Evolutionary conservation across 148 eudicot species (phyloP), one percentile per base, ranked within the genome.

Genomic region (Silene uniflora): DNA sequence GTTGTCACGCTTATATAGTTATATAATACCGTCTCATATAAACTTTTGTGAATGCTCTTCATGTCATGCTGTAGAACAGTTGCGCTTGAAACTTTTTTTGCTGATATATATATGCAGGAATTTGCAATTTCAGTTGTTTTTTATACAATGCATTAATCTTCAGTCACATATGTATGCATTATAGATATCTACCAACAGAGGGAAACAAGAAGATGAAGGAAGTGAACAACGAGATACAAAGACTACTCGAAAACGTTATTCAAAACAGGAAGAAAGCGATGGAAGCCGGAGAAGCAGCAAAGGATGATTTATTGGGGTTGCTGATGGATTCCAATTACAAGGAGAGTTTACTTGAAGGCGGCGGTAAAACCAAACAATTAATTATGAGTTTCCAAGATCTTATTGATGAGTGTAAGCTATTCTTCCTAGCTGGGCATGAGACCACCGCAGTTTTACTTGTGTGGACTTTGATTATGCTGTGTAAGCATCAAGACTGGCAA

Each of bases 351-450:
- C 71, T 52, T 42, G 47, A 68, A 44, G 10, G 64, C 19, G 73
- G 55, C 14, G 22, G 75, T 17, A 10, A 29, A 21, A 76, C 44
- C 68, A 27, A 71, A 46, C 39, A 77, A 13, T 27, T 49, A 54
- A 80, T 69, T 8, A 69, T 83, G 79, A 75, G 70, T 27, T 62
- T 72, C n/a, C 60, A 62, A n/a, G 86, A 83, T 49, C 68, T 83
- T 9, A 67, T 81, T 19, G 75, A 75, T 9, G 86, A 81, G 56
- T 84, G 86, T 32, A 84, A 84, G 47, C 60, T 77, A 6, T 83
- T 83, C 81, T 80, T 70, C 79, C 23, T 77, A 32, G 86, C 86
- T 5, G 83, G 86, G 0, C 83, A 81, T 49, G 86, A 83, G 83
- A 77, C 83, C 25, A 78, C 80, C 10, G 75, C 86, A 0, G 71